Conservation (phyloP, 768 basidiomycete species). For the Coprinopsis sp. region DNA sequence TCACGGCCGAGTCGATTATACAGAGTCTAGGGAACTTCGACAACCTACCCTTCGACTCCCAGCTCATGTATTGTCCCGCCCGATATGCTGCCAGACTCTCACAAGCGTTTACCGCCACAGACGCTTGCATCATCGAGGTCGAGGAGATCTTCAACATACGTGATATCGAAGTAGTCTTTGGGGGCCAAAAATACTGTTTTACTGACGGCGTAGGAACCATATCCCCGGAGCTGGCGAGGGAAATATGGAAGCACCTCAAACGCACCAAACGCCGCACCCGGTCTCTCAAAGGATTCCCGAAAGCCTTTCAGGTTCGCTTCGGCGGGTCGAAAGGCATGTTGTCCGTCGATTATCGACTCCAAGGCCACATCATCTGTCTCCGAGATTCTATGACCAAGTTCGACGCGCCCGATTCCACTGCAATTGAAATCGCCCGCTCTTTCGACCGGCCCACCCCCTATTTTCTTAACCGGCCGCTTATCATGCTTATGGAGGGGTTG, state of each 20-base stretch:
- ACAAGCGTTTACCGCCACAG: slow-evolving; percentile 73
- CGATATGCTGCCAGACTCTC: slow-evolving; percentile 69
- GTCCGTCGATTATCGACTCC: slow-evolving; percentile 51
- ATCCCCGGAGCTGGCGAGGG: slow-evolving; percentile 47
- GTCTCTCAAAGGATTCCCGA: slow-evolving; percentile 32
- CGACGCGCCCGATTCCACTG: slow-evolving; percentile 37
- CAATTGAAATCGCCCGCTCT: slow-evolving; percentile 60
- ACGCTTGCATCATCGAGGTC: slow-evolving; percentile 43
- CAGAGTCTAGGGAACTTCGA: slow-evolving; percentile 50
- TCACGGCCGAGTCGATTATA: slow-evolving; percentile 50
- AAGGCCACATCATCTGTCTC: slow-evolving; percentile 46
- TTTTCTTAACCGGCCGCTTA: slow-evolving; percentile 58
- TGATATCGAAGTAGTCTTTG: slow-evolving; percentile 29
- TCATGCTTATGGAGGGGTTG: slow-evolving; percentile 60
- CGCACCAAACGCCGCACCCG: slow-evolving; percentile 31
- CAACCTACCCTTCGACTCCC: slow-evolving; percentile 37
- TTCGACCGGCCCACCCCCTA: slow-evolving; percentile 59
- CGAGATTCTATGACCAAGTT: slow-evolving; percentile 71
- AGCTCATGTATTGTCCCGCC: slow-evolving; percentile 57
- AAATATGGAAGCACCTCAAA: slow-evolving; percentile 41
- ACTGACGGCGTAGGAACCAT: slow-evolving; percentile 72
- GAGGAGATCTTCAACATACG: slow-evolving; percentile 41
- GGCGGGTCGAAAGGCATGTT: slow-evolving; percentile 63
- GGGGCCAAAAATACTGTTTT: slow-evolving; percentile 39
- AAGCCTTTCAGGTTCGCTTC: slow-evolving; percentile 58